Base-by-base conservation (phyloP, 1,139 yeast species). In the Sugiyamaella sp. region DNA sequence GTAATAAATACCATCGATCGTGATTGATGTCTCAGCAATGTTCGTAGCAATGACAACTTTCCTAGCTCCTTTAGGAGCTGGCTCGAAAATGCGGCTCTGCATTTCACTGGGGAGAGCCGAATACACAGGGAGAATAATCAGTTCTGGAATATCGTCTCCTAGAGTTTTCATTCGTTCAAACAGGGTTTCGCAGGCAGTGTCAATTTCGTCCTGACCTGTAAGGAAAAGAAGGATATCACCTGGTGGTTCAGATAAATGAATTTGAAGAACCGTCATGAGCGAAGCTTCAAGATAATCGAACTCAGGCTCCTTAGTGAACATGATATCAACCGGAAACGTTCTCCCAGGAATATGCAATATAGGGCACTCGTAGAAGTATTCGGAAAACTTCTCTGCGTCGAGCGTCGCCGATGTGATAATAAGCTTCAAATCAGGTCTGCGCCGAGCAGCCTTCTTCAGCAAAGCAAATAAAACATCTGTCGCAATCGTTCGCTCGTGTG, bases 121-220 rank as follows among this genome's bases (percentile, higher is more conserved):
- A 69, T 91, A 93, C 2, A 93, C 95, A 0, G 98, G 98, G n/a
- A 90, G 71, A 12, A 91, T 82, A 19, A 89, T 73, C 48, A 91
- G 73, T 53, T 89, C 95, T 0, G 84, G 79, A 0, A 81, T 79
- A 0, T 80, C 71, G 33, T 82, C 80, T 2, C 89, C 91, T 50
- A 90, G 70, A 0, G 81, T 77, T 61, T 86, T 83, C 66, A 86
- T 79, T 55, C 89, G 76, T 58, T 86, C 87, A 56, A 72, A 78
- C 4, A 90, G 70, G 0, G 84, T 81, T 63, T 89, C 96, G 66
- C 95, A 88, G 56, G 95, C 84, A 0, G 95, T 85, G 65, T 91
- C 99, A 65, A 91, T 91, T 66, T 89, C 97, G 57, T 89, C 97
- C 65, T 89, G 93, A 66, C 97, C 97, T 0, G 97, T 89, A 57